Base-by-base conservation (phyloP, 2,329 filamentous ascomycete species). In the Pseudogymnoascus verrucosus region DNA sequence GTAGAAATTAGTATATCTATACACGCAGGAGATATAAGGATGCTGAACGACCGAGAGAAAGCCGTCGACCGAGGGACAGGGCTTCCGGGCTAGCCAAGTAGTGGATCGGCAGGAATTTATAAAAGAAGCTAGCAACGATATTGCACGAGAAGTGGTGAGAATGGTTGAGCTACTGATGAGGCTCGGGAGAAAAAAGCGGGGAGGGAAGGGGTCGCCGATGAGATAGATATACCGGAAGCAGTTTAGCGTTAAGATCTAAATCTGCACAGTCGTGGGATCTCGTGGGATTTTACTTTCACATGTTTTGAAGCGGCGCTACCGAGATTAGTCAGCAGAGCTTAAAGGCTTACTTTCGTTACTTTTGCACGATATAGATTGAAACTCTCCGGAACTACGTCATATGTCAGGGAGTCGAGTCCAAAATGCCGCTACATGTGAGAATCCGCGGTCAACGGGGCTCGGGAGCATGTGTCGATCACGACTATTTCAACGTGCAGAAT, bases 381-480 rank as follows among this genome's bases (percentile, higher is more conserved):
- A 31, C 7, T 12, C 26, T 12, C 26, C 26, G 28, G 28, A 34
- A 16, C 51, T 57, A 57, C 51, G 51, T 57, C 51, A 57, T 57
- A 12, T 57, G 23, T 3, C 44, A 51, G 44, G 44, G 44, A 44
- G 10, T 21, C 16, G 10, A 12, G 19, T 44, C 40, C 12, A 26
- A 51, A 51, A 51, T n/a, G 8, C 21, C 51, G 51, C 51, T 57
- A 57, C 51, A 57, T 57, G 51, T 57, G 51, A 19, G 51, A 57
- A 57, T 57, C 51, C 51, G 51, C 16, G 28, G 51, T n/a, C n/a
- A 19, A 31, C 4, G 10, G 23, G 44, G 28, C 10, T 57, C 51
- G 28, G 51, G 51, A 57, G 8, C 51, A 57, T 57, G 51, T 57
- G 51, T 57, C 28, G 51, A 57, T 57, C 51, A 57, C 51, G 51